Conservation (phyloP, 805 yeast species). For the Geotrichum ghanense region DNA sequence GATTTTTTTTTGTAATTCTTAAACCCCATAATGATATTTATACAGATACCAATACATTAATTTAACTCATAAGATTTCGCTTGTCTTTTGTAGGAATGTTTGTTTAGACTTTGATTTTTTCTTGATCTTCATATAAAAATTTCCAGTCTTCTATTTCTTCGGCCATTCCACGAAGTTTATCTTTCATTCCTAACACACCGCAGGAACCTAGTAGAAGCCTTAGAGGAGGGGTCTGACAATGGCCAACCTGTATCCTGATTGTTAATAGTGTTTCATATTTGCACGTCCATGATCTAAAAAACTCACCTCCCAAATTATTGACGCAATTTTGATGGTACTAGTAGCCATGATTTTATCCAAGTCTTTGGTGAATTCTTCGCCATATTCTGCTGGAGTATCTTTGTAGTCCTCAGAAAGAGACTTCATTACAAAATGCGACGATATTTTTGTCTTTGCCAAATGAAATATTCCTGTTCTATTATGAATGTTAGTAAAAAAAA, state of each 20-base stretch:
- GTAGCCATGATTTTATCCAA: conserved; percentile 15
- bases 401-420: conserved; percentile 12
- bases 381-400: conserved; percentile 17
- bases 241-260: conserved; percentile 10
- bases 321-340: conserved; percentile 16
- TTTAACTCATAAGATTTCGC: too few relatives aligned
- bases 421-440: conserved; percentile 17
- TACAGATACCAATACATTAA: too few relatives aligned
- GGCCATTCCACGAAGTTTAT: conserved; percentile 20
- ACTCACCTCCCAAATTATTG: conserved; percentile 17
- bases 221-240: conserved; percentile 20
- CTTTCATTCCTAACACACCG: conserved; percentile 18
- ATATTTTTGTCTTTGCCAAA: not conserved
- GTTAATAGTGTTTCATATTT: not conserved
- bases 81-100: too few relatives aligned
- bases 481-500: not conserved
- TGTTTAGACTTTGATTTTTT: not conserved
- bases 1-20: too few relatives aligned
- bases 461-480: conserved; percentile 1
- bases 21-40: too few relatives aligned
- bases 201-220: conserved; percentile 20
- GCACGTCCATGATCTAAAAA: too few relatives aligned
- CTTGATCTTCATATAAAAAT: conserved; percentile 17
- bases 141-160: conserved; percentile 30
- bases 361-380: conserved; percentile 5